Base-by-base conservation (phyloP, 1,139 yeast species). In the Taphrina flavorubra region DNA sequence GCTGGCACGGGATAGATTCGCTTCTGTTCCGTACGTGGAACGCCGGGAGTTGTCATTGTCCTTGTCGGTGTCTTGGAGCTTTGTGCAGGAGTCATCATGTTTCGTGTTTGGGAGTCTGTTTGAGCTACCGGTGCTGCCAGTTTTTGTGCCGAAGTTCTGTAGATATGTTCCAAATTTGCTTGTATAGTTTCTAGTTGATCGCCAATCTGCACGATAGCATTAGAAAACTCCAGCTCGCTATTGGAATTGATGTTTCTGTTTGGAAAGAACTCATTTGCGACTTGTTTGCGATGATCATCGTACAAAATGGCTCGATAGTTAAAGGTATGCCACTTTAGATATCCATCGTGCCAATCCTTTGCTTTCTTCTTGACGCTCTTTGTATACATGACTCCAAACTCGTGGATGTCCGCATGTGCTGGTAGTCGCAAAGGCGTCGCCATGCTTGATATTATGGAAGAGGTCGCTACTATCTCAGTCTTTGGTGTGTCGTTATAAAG, bases 291-390 rank as follows among this genome's bases (percentile, higher is more conserved):
- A 36, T 78, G 80, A 14, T 79, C 81, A 70, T 80, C 81, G 65
- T 76, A 77, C 18, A 85, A 76, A 72, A 84, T 84, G 4, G 84
- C 75, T 71, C 83, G 82, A 64, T 80, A 78, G 74, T 85, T 85
- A 75, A 83, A 78, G 71, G 80, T 82, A 74, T 82, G 85, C 75
- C 78, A 83, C 69, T 78, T 79, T 61, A 85, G 75, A 31, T 71
- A 75, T 1, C 89, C 89, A 72, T 86, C 88, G 62, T 77, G 76
- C 87, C 88, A 86, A 69, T 77, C 79, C 75, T 85, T 85, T 53
- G 81, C 81, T 74, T 81, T 83, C 74, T 86, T 87, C 1, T 74
- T 74, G 53, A 85, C 74, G 49, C 87, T 75, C 44, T 77, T 75
- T 6, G 86, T 81, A 77, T 80, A 84, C 64, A 84, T 78, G 5